Evolutionary conservation across 2,329 filamentous ascomycete genomes (phyloP), one percentile per base, ranked within the genome.

Genomic region (Colletotrichum ledebouriae): DNA sequence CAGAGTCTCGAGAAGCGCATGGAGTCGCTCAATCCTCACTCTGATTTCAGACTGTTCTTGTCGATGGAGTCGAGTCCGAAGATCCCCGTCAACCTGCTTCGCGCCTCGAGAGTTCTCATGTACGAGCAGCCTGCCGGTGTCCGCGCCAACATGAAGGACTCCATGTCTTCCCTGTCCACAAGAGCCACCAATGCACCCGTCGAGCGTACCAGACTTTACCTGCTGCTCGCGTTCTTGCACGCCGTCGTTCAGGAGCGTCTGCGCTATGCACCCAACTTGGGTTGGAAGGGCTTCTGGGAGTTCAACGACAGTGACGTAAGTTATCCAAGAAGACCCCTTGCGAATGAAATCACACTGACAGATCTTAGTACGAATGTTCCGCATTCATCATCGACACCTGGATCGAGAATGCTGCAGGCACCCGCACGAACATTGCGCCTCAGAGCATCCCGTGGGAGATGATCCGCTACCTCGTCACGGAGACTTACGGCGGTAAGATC

Each of bases 231-330:
- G 3, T 98, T 99, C 87, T 78, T 99, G 74, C 96, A 99, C 77
- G 97, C 96, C 6, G 94, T 99, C 42, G 90, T 98, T 11, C 96
- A 99, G 79, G 96, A 99, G 80, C 87, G 97, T 73, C 84, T 99
- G 71, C 92, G 96, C 71, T 99, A 99, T 78, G 94, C 95, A 25
- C 97, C 96, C 0, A 95, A 87, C 65, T 84, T 99, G 63, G 96
- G 96, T 69, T 99, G 96, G 96, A 98, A 97, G 84, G 94, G 94
- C 61, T 97, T 98, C 86, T 99, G 97, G 96, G 97, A 99, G 81
- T 99, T 99, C 80, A 99, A 99, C 78, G 97, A 99, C 80, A 97
- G 94, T 74, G 96, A 99, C 81, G 93, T 97, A 88, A 92, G 93
- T 90, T 72, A 63, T 44, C 13, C 49, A 33, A 11, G 5, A 20